Percentiles rank a stretch among this genome's conserved stretches.
phyloP scores from a whole-genome alignment of 192 early-diverging fungal genomes.

The Funneliformis geosporum region DNA sequence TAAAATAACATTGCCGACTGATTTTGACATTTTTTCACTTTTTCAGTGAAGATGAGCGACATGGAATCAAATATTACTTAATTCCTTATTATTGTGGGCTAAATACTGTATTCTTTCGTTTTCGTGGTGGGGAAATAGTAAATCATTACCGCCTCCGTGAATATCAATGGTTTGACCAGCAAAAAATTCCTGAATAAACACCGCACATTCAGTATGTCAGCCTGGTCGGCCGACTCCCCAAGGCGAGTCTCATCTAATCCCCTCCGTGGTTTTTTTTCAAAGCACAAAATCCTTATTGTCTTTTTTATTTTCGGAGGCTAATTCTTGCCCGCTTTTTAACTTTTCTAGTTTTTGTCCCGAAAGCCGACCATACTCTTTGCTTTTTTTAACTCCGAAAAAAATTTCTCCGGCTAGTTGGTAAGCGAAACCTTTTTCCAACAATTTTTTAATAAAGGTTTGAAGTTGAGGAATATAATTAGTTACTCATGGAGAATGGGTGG shows the following conservation, averaged over 20 bases:
- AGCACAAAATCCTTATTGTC: constrained; percentile 1
- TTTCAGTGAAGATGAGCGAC: not conserved
- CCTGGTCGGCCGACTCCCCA: not conserved
- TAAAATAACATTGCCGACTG: not conserved
- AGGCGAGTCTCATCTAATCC: not conserved
- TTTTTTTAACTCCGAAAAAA: not conserved
- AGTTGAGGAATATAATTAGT: constrained; percentile 8
- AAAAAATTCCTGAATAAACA: constrained; percentile 6
- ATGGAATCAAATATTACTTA: not conserved
- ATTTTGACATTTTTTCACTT: constrained; percentile 9
- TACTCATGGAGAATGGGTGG: not conserved
- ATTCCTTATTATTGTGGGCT: not conserved
- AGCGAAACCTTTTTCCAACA: not conserved
- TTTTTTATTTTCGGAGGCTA: not conserved
- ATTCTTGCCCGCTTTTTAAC: not conserved
- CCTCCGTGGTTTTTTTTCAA: constrained; percentile 4
- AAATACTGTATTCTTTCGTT: constrained; percentile 13
- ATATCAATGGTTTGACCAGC: not conserved
- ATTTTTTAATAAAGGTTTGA: not conserved
- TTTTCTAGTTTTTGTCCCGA: not conserved
- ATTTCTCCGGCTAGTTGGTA: not conserved
- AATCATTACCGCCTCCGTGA: not conserved
- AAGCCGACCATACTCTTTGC: not conserved
- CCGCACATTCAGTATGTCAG: not conserved
- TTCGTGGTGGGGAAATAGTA: constrained; percentile 6